Evolutionary conservation across 148 eudicot species (phyloP), one percentile per base, ranked within the genome.

Genomic region (Polygonum aviculare): DNA sequence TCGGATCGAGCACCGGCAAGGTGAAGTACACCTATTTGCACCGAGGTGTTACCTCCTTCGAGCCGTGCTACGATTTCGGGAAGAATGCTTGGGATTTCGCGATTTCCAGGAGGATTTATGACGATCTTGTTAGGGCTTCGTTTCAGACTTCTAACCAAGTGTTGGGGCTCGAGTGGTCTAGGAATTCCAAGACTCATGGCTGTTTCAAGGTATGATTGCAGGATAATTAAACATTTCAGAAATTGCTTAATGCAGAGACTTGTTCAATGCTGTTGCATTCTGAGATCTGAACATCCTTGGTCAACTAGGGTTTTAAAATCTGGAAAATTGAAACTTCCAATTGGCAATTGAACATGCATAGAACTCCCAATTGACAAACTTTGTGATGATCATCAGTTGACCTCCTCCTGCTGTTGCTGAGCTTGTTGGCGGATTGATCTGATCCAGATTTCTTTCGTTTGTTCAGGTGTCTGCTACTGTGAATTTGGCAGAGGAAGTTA

Each of bases 61-160:
- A 91, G 85, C 98, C 93, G 2, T 80, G 84, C 81, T 94, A 87
- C 52, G 97, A 94, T 81, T 77, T 83, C 73, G 88, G 82, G 2
- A 90, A 88, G 85, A 83, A 90, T 78, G 74, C 91, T 2, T 94
- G 98, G 98, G 98, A 91, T 81, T 94, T 94, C 22, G 86, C 87
- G 0, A 77, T 91, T 26, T 82, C 97, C 0, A 81, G 93, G 80
- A 88, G 40, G 85, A 88, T 91, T 82, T 90, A 82, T 74, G 87
- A 87, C 70, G 89, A 91, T 74, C 80, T 90, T 71, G 67, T 91
- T 49, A 91, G 79, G 88, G 98, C 93, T 76, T 79, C 97, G 2
- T 91, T 90, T 85, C 94, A 91, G 83, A 85, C 94, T 7, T 77
- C 88, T 8, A 88, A 71, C 80, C 86, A 84, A 79, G 75, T 77